Evolutionary conservation across 2,329 filamentous ascomycete species (phyloP).

Genomic region (Blumeria hordei): DNA sequence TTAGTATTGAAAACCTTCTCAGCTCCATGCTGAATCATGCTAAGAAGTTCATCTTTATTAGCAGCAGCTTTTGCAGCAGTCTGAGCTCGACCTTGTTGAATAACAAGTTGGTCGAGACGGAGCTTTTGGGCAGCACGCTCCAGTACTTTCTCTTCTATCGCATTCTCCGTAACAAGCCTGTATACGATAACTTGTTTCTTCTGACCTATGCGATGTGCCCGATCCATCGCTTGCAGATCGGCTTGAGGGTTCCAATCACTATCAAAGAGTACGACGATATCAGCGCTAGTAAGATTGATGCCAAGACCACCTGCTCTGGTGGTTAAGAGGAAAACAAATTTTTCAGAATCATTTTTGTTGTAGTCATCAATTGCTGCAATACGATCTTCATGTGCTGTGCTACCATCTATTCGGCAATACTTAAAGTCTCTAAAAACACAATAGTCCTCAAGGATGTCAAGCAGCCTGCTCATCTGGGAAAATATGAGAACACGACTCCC

Average conservation of each 20-base stretch:
- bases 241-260: constrained; percentile 98
- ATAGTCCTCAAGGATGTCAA: constrained; percentile 96
- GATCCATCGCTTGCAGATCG: constrained; percentile 95
- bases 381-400: constrained; percentile 90
- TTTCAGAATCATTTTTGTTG: constrained; percentile 86
- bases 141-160: constrained; percentile 93
- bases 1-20: constrained; percentile 71
- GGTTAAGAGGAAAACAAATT: constrained; percentile 87
- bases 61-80: constrained; percentile 74
- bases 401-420: constrained; percentile 92
- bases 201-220: constrained; percentile 93
- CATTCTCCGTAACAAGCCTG: constrained; percentile 90
- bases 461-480: constrained; percentile 92
- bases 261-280: constrained; percentile 91
- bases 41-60: constrained; percentile 86
- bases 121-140: constrained; percentile 93
- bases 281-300: constrained; percentile 86
- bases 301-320: constrained; percentile 88
- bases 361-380: constrained; percentile 96
- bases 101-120: constrained; percentile 86
- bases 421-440: constrained; percentile 87
- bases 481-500: constrained; percentile 96
- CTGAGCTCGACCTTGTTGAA: constrained; percentile 88
- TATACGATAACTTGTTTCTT: constrained; percentile 96
- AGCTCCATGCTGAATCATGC: constrained; percentile 98